These are phyloP conservation scores for Elymus sibiricus DNA, from an alignment of 176 grass and related monocot genomes.

Conservation along the genomic window DNA sequence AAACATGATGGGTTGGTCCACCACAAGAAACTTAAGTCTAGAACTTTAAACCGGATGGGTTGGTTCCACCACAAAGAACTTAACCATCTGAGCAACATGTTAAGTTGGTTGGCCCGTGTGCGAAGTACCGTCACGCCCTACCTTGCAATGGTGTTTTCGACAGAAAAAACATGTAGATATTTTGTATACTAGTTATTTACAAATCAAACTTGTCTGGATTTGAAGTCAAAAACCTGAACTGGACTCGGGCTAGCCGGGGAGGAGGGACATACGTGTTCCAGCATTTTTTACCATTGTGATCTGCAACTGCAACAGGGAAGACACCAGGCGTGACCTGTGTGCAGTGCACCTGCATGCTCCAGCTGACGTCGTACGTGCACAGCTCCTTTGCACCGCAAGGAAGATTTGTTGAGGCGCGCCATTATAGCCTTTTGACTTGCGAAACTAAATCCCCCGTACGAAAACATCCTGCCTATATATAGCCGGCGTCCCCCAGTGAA, in stretches of 20 bases:
- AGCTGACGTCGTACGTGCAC: not conserved
- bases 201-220: not conserved
- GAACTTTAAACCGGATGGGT: too few species aligned
- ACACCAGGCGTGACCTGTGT: not conserved
- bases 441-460: not conserved
- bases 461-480: slow-evolving; percentile 15
- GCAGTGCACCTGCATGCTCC: not conserved
- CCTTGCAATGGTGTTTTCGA: not conserved
- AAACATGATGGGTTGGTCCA: too few species aligned
- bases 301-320: not conserved
- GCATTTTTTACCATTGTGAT: not conserved
- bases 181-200: not conserved
- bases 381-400: not conserved
- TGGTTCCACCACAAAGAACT: too few species aligned
- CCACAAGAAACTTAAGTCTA: too few species aligned
- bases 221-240: not conserved
- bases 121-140: too few species aligned
- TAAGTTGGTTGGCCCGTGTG: too few species aligned
- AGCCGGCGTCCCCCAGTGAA: not conserved
- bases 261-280: not conserved
- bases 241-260: too few species aligned
- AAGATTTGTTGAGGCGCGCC: not conserved
- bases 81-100: too few species aligned
- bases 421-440: not conserved
- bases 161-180: not conserved